A percentile compares a stretch with the other conserved stretches of the same genome.
Conservation (phyloP, 139 green algal genomes). For the Auxenochlorella pyrenoidosa region DNA sequence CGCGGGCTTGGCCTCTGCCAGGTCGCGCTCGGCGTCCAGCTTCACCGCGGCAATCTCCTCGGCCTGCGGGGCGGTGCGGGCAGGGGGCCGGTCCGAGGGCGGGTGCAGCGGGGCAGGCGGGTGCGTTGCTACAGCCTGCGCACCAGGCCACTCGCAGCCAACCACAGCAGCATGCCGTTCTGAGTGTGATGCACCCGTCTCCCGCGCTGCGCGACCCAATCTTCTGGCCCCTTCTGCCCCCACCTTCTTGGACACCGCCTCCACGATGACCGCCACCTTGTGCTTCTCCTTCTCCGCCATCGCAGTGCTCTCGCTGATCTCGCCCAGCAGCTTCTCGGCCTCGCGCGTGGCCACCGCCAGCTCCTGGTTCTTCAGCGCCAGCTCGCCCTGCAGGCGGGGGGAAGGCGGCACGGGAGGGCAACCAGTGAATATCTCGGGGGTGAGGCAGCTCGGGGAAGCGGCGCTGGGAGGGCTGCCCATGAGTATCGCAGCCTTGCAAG, state of each 20-base stretch:
- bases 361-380: constrained; percentile 90
- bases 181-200: too few species aligned
- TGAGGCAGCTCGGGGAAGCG: too few species aligned
- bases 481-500: too few species aligned
- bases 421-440: too few species aligned
- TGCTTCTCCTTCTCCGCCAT: constrained; percentile 89
- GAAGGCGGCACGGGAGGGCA: not conserved
- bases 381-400: constrained; percentile 81
- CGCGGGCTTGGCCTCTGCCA: constrained; percentile 91
- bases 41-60: constrained; percentile 78
- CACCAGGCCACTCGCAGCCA: too few species aligned
- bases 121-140: not conserved
- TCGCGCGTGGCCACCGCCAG: constrained; percentile 84
- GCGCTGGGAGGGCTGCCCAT: too few species aligned
- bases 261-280: constrained; percentile 89
- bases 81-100: too few species aligned
- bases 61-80: not conserved
- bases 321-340: constrained; percentile 87
- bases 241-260: constrained; percentile 74
- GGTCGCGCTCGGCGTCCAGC: constrained; percentile 89
- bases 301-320: constrained; percentile 89
- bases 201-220: too few species aligned
- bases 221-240: constrained; percentile 17
- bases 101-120: not conserved
- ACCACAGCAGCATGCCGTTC: too few species aligned